Percentiles rank a stretch among this genome's conserved stretches.
Conservation (phyloP, 192 early-diverging fungal genomes). For the Coemansia sp. region DNA sequence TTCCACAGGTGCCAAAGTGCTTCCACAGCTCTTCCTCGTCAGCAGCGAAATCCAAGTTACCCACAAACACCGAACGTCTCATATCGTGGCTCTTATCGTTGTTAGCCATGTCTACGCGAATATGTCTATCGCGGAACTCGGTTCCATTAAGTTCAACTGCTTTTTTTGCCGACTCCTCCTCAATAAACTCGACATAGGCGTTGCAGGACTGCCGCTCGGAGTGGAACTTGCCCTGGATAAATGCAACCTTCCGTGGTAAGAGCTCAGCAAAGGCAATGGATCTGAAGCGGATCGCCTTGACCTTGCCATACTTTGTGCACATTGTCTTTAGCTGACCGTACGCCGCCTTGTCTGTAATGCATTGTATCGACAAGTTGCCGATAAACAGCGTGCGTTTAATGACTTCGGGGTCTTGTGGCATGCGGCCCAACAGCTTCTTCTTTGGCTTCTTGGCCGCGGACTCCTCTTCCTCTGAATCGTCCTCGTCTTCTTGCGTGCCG, state of each 20-base stretch:
- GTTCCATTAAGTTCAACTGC: slow-evolving; percentile 72
- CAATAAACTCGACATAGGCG: slow-evolving; percentile 85
- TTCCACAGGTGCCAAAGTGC: slow-evolving; percentile 70
- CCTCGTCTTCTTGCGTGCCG: slow-evolving; percentile 21
- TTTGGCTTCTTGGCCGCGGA: slow-evolving; percentile 39
- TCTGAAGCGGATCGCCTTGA: slow-evolving; percentile 90
- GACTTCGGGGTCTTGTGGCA: slow-evolving; percentile 59
- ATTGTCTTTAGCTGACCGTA: slow-evolving; percentile 70
- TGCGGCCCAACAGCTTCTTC: slow-evolving; percentile 37
- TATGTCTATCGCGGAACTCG: slow-evolving; percentile 82
- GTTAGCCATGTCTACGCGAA: slow-evolving; percentile 77
- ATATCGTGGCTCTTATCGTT: slow-evolving; percentile 63
- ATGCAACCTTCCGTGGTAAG: slow-evolving; percentile 73
- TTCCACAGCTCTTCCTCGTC: slow-evolving; percentile 75
- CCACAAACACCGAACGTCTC: slow-evolving; percentile 80
- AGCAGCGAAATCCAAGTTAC: slow-evolving; percentile 70
- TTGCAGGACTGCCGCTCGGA: slow-evolving; percentile 82
- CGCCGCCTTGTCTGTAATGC: slow-evolving; percentile 65
- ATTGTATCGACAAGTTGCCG: slow-evolving; percentile 83
- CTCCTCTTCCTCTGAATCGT: slow-evolving; percentile 19
- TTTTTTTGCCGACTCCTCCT: slow-evolving; percentile 61
- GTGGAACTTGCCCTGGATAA: slow-evolving; percentile 83
- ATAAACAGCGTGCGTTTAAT: slow-evolving; percentile 86
- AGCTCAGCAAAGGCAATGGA: slow-evolving; percentile 69
- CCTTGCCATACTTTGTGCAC: slow-evolving; percentile 68